Percentiles rank a stretch among this genome's conserved stretches.
Conservation (phyloP, 176 grass and related monocot species). For the Zizania latifolia region DNA sequence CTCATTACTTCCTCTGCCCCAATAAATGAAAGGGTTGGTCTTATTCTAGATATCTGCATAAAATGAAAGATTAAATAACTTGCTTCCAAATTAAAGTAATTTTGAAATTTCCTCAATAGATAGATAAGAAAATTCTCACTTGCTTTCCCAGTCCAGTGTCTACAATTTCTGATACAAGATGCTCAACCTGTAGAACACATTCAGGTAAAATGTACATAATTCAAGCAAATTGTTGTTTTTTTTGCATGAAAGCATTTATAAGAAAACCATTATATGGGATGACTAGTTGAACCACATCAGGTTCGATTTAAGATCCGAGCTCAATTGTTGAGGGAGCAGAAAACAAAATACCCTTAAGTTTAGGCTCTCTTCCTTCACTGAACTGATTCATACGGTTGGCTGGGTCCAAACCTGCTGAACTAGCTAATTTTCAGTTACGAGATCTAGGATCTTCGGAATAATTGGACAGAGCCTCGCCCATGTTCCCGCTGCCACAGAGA, state of each 20-base stretch:
- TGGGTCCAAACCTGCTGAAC: no score
- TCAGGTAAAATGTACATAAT: conserved; percentile 16
- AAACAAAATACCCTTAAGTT: conserved; percentile 29
- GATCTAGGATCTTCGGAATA: no score
- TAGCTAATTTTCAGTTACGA: no score
- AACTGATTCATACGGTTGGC: no score
- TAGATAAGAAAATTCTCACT: conserved; percentile 40
- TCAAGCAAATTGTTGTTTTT: conserved; percentile 4
- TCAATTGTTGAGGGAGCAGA: background rate
- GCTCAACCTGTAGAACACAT: conserved; percentile 56
- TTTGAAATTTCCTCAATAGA: conserved; percentile 6
- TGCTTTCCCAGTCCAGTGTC: conserved; percentile 87
- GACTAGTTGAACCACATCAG: conserved; percentile 7
- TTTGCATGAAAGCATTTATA: conserved; percentile 15
- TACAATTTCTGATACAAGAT: conserved; percentile 96
- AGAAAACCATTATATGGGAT: background rate
- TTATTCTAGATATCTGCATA: conserved; percentile 91
- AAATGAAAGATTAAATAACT: conserved; percentile 20
- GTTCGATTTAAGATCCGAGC: background rate
- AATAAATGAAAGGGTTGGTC: conserved; percentile 83
- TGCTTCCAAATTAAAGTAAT: conserved; percentile 14
- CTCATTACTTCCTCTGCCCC: conserved; percentile 97
- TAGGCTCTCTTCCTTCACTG: no score
- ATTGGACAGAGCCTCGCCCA: no score
- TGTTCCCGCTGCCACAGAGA: no score